phyloP scores from a whole-genome alignment of 2,329 filamentous ascomycete species.

The Ophiostoma perfectum region DNA sequence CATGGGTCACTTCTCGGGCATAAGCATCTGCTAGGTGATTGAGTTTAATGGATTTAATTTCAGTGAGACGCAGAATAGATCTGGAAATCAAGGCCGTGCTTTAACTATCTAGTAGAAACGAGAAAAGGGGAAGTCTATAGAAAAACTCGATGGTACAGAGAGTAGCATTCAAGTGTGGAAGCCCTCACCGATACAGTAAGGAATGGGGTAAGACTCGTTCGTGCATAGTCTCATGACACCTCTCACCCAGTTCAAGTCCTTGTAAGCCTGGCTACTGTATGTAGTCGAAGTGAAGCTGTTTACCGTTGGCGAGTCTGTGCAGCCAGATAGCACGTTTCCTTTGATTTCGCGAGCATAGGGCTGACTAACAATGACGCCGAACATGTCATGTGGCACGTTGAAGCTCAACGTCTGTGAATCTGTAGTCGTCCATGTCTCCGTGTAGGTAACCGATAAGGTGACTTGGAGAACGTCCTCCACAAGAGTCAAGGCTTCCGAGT shows the following conservation, averaged over 20 bases:
- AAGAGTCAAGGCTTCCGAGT: too few relatives aligned
- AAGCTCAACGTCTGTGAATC: constrained; percentile 1
- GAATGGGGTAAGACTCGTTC: constrained; percentile 1
- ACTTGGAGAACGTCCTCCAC: background rate
- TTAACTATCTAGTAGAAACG: too few relatives aligned
- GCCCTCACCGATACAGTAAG: constrained; percentile 11
- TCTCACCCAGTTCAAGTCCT: background rate
- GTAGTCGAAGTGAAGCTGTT: background rate
- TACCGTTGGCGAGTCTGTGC: constrained; percentile 1
- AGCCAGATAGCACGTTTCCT: background rate
- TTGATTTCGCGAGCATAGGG: background rate
- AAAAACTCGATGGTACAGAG: too few relatives aligned
- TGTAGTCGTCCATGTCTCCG: background rate
- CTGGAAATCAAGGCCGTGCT: too few relatives aligned
- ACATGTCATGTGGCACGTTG: background rate
- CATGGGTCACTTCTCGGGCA: too few relatives aligned
- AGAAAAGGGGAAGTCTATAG: too few relatives aligned
- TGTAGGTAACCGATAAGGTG: background rate
- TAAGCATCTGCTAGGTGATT: too few relatives aligned
- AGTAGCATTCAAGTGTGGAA: background rate
- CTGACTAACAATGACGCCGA: constrained; percentile 12
- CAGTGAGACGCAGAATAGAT: too few relatives aligned
- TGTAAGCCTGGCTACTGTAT: background rate
- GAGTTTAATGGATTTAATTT: too few relatives aligned
- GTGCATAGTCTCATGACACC: constrained; percentile 10